Conservation (phyloP, 176 grass and related monocot genomes). For the Eleusine coracana region DNA sequence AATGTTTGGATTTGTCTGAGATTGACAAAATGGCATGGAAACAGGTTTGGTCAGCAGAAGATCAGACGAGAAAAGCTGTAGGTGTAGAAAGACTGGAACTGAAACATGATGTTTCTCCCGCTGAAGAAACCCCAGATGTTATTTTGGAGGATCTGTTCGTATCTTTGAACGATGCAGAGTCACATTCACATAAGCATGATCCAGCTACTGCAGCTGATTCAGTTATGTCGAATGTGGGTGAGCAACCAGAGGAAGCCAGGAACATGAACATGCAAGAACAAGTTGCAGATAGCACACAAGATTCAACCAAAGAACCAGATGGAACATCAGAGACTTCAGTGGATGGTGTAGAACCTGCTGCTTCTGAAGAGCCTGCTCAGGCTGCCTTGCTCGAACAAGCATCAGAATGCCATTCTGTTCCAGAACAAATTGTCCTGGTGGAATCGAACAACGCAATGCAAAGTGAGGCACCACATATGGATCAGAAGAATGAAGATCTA, state of each 20-base stretch:
- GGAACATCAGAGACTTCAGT: neutral
- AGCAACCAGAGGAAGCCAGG: neutral
- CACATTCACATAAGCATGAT: neutral
- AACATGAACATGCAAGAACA: neutral
- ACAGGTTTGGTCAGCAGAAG: slow-evolving; percentile 20
- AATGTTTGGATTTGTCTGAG: neutral
- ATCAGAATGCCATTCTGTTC: neutral
- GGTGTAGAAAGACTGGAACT: neutral
- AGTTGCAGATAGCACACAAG: neutral
- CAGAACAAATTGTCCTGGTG: neutral
- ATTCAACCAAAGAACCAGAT: slow-evolving; percentile 11
- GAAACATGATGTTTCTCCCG: slow-evolving; percentile 14
- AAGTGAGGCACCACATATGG: neutral
- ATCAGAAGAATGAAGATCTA: slow-evolving; percentile 1
- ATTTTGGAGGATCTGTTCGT: slow-evolving; percentile 11
- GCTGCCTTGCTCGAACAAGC: neutral
- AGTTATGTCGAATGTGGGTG: neutral
- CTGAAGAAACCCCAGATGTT: neutral
- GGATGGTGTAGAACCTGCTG: neutral
- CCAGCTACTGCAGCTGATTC: neutral
- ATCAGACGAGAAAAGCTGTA: slow-evolving; percentile 1
- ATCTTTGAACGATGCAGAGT: neutral
- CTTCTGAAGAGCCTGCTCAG: neutral
- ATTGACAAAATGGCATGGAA: neutral
- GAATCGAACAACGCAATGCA: neutral